Evolutionary conservation across 495 filamentous ascomycete species (phyloP).

Genomic region (Trypethelium eluteriae): DNA sequence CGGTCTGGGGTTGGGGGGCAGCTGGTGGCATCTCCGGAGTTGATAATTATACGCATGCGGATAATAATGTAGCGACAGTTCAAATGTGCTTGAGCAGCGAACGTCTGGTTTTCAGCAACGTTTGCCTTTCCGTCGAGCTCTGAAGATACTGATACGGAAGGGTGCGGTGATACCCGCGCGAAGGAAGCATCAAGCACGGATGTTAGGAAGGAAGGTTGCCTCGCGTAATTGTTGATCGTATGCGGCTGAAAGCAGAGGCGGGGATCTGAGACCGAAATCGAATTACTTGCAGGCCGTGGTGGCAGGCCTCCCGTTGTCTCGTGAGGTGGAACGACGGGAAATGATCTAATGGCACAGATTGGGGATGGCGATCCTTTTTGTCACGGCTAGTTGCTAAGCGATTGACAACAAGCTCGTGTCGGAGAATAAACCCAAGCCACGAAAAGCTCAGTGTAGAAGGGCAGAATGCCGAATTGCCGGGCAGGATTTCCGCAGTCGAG

Average conservation of each 20-base stretch:
- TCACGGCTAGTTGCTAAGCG: background rate
- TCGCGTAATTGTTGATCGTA: too few species aligned
- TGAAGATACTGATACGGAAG: background rate
- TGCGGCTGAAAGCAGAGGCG: background rate
- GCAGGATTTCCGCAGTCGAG: background rate
- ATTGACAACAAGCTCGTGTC: background rate
- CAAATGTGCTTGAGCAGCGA: background rate
- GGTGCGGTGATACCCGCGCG: background rate
- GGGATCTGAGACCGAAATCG: background rate
- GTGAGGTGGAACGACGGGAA: slow-evolving; percentile 6
- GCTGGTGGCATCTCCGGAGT: background rate
- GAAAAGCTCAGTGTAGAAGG: background rate
- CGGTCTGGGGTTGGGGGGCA: background rate
- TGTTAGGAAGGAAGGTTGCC: background rate
- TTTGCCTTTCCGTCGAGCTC: background rate
- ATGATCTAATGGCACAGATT: background rate
- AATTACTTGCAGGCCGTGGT: background rate
- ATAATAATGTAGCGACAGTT: background rate
- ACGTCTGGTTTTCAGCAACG: background rate
- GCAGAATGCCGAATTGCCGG: background rate
- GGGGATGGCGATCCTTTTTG: slow-evolving; percentile 3
- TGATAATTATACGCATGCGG: background rate
- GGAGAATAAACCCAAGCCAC: background rate
- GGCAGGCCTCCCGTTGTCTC: background rate
- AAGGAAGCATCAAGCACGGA: background rate